A percentile compares a stretch with the other conserved stretches of the same genome.
Evolutionary conservation across 768 basidiomycete species (phyloP).

Genomic region (Hydnomerulius pinastri): DNA sequence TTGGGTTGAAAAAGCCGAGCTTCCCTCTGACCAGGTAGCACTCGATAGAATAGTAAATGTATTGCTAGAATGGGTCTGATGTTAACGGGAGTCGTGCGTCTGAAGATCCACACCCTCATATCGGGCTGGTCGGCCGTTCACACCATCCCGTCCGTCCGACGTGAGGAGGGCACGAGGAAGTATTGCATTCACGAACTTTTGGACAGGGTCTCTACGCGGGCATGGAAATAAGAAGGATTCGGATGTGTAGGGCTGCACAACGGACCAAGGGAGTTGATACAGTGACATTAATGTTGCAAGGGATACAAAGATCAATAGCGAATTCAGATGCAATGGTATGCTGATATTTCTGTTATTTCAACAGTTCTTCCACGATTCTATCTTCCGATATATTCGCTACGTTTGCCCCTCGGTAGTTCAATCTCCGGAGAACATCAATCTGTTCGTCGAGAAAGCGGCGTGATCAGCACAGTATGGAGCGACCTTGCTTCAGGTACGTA

Average conservation of each 20-base stretch:
- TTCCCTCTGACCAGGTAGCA: neutral
- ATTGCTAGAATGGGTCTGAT: neutral
- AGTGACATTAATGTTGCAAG: slow-evolving; percentile 25
- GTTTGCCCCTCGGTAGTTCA: slow-evolving; percentile 88
- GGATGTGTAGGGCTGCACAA: slow-evolving; percentile 14
- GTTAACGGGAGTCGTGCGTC: too few relatives aligned
- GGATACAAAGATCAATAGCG: slow-evolving; percentile 25
- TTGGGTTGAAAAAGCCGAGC: neutral
- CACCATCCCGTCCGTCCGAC: slow-evolving; percentile 5
- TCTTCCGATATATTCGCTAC: slow-evolving; percentile 81
- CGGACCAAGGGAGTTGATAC: slow-evolving; percentile 21
- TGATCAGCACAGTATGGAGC: neutral
- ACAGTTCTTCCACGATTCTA: slow-evolving; percentile 81
- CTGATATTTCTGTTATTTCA: slow-evolving; percentile 49
- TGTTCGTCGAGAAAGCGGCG: slow-evolving; percentile 27
- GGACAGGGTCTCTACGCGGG: slow-evolving; percentile 9
- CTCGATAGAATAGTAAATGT: neutral
- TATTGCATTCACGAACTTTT: slow-evolving; percentile 3
- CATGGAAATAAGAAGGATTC: slow-evolving; percentile 16
- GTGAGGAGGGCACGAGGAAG: slow-evolving; percentile 2
- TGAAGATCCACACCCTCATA: slow-evolving; percentile 10
- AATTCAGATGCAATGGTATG: slow-evolving; percentile 28
- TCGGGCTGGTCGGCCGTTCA: slow-evolving; percentile 6
- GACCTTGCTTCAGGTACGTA: slow-evolving; percentile 44
- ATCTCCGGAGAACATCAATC: slow-evolving; percentile 85